Base-by-base conservation (phyloP, 2,329 filamentous ascomycete species). In the Lachnellula cervina region DNA sequence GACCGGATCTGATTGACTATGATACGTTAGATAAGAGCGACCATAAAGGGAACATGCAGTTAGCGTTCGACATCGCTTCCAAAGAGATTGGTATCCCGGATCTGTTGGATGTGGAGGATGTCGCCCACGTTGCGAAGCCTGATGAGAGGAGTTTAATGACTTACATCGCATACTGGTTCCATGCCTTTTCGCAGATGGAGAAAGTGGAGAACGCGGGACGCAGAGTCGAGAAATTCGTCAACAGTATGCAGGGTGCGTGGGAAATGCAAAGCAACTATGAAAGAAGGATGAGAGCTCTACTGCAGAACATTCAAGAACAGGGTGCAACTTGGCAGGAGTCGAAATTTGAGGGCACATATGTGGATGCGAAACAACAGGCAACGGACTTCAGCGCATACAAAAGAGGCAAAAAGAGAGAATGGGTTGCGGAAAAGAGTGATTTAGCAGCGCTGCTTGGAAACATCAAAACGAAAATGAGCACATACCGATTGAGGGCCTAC, bases 91-190 rank as follows among this genome's bases (percentile, higher is more conserved):
- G 94, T 49, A 99, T 99, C 57, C 94, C 94, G 16, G 90, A 93
- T 67, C 79, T 99, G 70, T 81, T 99, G 57, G 94, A 99, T 71
- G 94, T 97, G 14, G 94, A 99, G 73, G 94, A 99, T 76, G 94
- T 99, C 19, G 96, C 90, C 71, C 94, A 99, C 70, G 93, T 99
- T 28, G 82, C 91, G 23, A 95, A 94, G 75, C 94, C 94, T 23
- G 94, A 99, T 71, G 94, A 99, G 74, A 87, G 90, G 66, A 95
- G 89, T 71, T 80, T 99, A 70, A 99, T 99, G 94, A 99, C 94
- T 0, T 99, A 99, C 73, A 99, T 99, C 66, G 94, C 94, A 62
- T 99, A 99, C 77, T 99, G 94, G 94, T 99, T 99, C 80, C 94
- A 99, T 70, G 94, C 94, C 65, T 99, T 99, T 72, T 97, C 93